Evolutionary conservation across 129 eudicot genomes (phyloP).

Genomic region (Helichrysum umbraculigerum): DNA sequence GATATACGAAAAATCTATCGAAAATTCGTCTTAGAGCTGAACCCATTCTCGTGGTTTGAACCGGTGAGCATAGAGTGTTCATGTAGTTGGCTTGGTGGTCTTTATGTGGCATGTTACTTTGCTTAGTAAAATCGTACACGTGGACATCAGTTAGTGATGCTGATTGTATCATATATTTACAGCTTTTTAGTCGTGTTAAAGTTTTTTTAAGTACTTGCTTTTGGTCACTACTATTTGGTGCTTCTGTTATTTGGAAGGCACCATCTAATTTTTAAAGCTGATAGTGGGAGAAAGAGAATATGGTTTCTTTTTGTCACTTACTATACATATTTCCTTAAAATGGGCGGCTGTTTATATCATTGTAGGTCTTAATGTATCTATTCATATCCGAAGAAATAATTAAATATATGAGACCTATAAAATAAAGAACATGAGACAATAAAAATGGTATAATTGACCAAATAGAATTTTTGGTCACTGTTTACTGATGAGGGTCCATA

Average conservation of each 20-base stretch:
- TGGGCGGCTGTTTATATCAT: too few relatives aligned
- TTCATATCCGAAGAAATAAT: too few relatives aligned
- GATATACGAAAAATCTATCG: constrained; percentile 16
- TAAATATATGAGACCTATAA: too few relatives aligned
- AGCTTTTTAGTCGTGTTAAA: not conserved
- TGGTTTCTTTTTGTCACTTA: constrained; percentile 20
- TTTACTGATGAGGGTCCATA: too few relatives aligned
- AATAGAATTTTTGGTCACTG: too few relatives aligned
- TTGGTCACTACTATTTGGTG: constrained; percentile 11
- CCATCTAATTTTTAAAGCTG: constrained; percentile 26
- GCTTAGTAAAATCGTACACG: constrained; percentile 1
- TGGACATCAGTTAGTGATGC: constrained; percentile 4
- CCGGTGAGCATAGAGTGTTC: constrained; percentile 33
- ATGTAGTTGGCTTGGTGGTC: constrained; percentile 16
- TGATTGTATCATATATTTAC: not conserved
- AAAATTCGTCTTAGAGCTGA: constrained; percentile 37
- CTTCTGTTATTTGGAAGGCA: constrained; percentile 32
- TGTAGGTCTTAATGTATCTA: too few relatives aligned
- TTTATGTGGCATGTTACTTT: constrained; percentile 29
- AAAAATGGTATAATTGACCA: too few relatives aligned
- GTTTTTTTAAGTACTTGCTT: constrained; percentile 4
- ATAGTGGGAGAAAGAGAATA: constrained; percentile 19
- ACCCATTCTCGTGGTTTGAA: constrained; percentile 40
- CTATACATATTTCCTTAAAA: not conserved
- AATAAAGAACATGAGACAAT: too few relatives aligned